Conservation (phyloP, 2,329 filamentous ascomycete genomes). For the Colletotrichum cereale region DNA sequence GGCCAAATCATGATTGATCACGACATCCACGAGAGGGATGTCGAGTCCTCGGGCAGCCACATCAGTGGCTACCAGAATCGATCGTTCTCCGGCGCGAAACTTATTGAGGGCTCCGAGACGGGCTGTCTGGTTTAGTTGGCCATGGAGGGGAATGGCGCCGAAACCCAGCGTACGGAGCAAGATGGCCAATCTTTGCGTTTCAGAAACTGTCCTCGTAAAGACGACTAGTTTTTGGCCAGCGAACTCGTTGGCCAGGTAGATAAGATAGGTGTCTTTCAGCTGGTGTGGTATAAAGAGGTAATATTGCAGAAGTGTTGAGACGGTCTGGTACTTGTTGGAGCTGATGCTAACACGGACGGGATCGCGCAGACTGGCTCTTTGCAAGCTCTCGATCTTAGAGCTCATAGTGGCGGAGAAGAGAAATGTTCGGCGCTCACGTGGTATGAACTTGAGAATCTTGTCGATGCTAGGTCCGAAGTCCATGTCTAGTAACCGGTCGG, state of each 20-base stretch:
- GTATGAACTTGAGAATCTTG: constrained; percentile 91
- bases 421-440: constrained; percentile 81
- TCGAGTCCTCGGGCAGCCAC: constrained; percentile 94
- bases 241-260: constrained; percentile 88
- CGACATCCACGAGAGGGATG: constrained; percentile 90
- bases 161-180: constrained; percentile 88
- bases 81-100: constrained; percentile 82
- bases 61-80: constrained; percentile 90
- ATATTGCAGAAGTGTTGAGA: constrained; percentile 86
- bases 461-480: constrained; percentile 94
- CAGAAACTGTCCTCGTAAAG: constrained; percentile 92
- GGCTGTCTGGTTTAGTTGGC: constrained; percentile 88
- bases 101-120: constrained; percentile 91
- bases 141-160: constrained; percentile 91
- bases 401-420: constrained; percentile 96
- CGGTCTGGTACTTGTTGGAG: constrained; percentile 88
- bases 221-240: constrained; percentile 89
- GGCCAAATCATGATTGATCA: constrained; percentile 88
- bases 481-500: constrained; percentile 90
- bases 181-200: constrained; percentile 87
- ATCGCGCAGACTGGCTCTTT: constrained; percentile 88
- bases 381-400: constrained; percentile 91
- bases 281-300: constrained; percentile 89
- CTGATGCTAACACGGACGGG: constrained; percentile 87
- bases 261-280: constrained; percentile 90